Percentiles rank a stretch among this genome's conserved stretches.
Conservation (phyloP, 306 rosid genomes). For the Pyrus communis region DNA sequence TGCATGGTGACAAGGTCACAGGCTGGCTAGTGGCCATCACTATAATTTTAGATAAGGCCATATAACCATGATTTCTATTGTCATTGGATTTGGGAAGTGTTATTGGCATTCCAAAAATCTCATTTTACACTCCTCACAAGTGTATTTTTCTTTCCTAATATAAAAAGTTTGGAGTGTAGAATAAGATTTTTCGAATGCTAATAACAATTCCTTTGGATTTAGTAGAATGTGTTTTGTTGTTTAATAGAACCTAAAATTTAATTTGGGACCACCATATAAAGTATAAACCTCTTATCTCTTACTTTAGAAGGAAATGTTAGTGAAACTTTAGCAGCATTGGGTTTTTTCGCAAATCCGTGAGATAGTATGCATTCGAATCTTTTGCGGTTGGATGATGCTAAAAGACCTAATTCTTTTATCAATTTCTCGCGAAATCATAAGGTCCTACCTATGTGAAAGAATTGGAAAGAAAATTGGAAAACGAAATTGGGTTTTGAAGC, state of each 20-base stretch:
- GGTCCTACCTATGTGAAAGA: not conserved
- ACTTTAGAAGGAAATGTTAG: not conserved
- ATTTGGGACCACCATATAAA: constrained; percentile 2
- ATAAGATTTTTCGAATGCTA: too few relatives aligned
- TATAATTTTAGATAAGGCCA: constrained; percentile 23
- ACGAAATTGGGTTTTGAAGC: not conserved
- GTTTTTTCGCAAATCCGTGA: not conserved
- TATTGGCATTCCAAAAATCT: too few relatives aligned
- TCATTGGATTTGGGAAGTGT: not conserved
- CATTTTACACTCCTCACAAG: too few relatives aligned
- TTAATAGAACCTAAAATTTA: not conserved
- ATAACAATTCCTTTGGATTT: not conserved
- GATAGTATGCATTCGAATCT: not conserved
- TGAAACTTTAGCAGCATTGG: not conserved
- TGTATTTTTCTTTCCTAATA: too few relatives aligned
- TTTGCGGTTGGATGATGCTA: not conserved
- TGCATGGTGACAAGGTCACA: constrained; percentile 16
- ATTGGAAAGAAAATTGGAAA: not conserved
- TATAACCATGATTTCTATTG: constrained; percentile 26
- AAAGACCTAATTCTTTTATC: too few relatives aligned
- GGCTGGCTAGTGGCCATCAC: constrained; percentile 28
- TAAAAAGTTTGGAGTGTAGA: too few relatives aligned
- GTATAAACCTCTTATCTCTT: not conserved
- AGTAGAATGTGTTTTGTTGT: constrained; percentile 7
- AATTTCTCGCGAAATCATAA: not conserved